Base-by-base conservation (phyloP, 805 yeast genomes). In the Schwanniomyces pseudopolymorphus region DNA sequence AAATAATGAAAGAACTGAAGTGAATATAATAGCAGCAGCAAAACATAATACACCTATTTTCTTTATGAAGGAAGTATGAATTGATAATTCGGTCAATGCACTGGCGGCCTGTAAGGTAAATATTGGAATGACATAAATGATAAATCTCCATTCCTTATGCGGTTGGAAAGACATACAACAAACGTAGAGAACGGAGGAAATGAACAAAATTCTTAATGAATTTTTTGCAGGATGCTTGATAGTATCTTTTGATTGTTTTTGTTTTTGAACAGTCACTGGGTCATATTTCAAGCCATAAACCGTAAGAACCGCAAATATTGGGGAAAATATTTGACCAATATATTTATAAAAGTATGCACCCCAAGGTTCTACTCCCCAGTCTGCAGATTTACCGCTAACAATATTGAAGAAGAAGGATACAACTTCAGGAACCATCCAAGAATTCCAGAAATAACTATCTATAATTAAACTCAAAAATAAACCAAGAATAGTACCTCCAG, bases 121-220 rank as follows among this genome's bases (percentile, higher is more conserved):
- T 0, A 84, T 72, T 0, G 97, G 97, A 3, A 86, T 68, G 0
- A 83, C 70, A 63, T 91, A 92, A 14, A 85, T 71, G 35, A 92
- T 81, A 58, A 92, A 92, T 55, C 97, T 78, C 96, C 96, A 89
- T 70, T 92, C 98, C 61, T 92, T 92, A 57, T 92, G 97, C 2
- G 94, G 90, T 63, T 87, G 94, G 43, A 84, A 62, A 0, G 97
- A 89, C 77, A 90, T 76, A 4, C 81, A 56, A 1, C 70, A 50
- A n/a, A 90, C 74, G 58, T 72, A 91, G 13, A 79, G 42, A 1
- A 83, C 36, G 0, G 86, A 68, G 1, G 89, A 70, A 14, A 78
- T 48, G 1, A 79, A 72, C 22, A 84, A 58, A 5, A 83, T 64
- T 35, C 78, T 74, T 40, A 72, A 53, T 3, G 74, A 65, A 50